Percentiles rank a stretch among this genome's conserved stretches.
phyloP scores from a whole-genome alignment of 805 yeast species.

The Spathaspora gorwiae region DNA sequence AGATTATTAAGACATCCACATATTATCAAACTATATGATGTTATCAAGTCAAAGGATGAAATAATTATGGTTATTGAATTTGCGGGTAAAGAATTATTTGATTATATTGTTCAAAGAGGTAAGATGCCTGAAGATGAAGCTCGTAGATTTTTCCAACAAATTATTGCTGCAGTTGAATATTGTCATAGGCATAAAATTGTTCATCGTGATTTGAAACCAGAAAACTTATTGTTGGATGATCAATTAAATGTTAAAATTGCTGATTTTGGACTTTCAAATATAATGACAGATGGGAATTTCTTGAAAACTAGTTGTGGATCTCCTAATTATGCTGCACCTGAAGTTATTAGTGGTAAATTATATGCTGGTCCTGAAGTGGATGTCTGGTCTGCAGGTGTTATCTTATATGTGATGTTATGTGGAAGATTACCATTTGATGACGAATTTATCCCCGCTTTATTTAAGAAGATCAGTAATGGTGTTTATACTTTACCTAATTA shows the following conservation, averaged over 20 bases:
- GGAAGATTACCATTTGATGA: conserved; percentile 96
- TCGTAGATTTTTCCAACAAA: conserved; percentile 90
- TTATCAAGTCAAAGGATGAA: conserved; percentile 90
- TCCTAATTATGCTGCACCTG: conserved; percentile 97
- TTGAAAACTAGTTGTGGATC: conserved; percentile 93
- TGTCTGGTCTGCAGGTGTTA: conserved; percentile 97
- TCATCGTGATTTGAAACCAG: conserved; percentile 95
- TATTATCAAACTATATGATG: conserved; percentile 91
- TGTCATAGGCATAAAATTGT: conserved; percentile 96
- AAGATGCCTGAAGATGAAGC: conserved; percentile 91
- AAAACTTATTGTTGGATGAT: conserved; percentile 84
- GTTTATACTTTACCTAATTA: conserved; percentile 87
- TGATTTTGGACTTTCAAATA: conserved; percentile 90
- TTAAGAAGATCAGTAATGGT: conserved; percentile 89
- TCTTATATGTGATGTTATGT: conserved; percentile 90
- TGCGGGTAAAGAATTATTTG: conserved; percentile 95
- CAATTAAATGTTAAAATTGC: conserved; percentile 91
- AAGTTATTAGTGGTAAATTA: conserved; percentile 87
- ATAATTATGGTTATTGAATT: conserved; percentile 96
- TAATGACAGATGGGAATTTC: conserved; percentile 97
- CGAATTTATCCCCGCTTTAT: conserved; percentile 89
- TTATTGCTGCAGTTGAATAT: conserved; percentile 92
- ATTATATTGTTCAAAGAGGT: conserved; percentile 91
- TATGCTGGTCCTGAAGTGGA: conserved; percentile 98
- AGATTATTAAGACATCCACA: conserved; percentile 91